Base-by-base conservation (phyloP, 2,329 filamentous ascomycete genomes). In the Orbilia ellipsospora region DNA sequence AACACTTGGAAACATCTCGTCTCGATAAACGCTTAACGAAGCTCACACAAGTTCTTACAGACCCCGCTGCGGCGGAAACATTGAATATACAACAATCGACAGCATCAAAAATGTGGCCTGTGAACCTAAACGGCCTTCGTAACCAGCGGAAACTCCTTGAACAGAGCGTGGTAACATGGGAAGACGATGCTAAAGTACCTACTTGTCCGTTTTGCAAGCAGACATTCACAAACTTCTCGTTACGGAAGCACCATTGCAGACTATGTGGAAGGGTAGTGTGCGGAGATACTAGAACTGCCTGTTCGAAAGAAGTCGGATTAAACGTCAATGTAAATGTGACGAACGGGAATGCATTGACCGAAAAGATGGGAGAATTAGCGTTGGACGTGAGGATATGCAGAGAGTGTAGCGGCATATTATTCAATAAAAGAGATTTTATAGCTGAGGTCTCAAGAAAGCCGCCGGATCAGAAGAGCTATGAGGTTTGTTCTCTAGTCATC, bases 131-230 rank as follows among this genome's bases (percentile, higher is more conserved):
- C 23, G 66, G 65, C 8, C 40, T 80, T 23, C 67, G 76, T 80
- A 92, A 90, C 77, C 88, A 90, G 59, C 87, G 93, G 59, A 95
- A 97, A 81, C 81, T 88, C 13, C 84, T 98, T 3, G 95, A 99
- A 81, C 95, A 99, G 81, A 93, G 92, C 0, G 88, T 99, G 6
- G 94, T 99, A 15, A 91, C 90, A 0, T 99, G 95, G 95, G 92
- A 99, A 82, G 94, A 98, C 62, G 95, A 99, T 82, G 86, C 90
- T 0, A 88, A 86, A 36, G 93, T 99, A 4, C 77, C 86, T 1
- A 89, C 90, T 77, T 99, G 95, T 81, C 95, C 95, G 0, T 97
- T 97, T 80, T 99, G 95, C 80, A 92, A 96, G 80, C 95, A 99
- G 80, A 93, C 97, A 68, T 99, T 99, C 82, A 91, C 93, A 0